Evolutionary conservation across 2,329 filamentous ascomycete genomes (phyloP).

Genomic region (Microcyclosporella mali): DNA sequence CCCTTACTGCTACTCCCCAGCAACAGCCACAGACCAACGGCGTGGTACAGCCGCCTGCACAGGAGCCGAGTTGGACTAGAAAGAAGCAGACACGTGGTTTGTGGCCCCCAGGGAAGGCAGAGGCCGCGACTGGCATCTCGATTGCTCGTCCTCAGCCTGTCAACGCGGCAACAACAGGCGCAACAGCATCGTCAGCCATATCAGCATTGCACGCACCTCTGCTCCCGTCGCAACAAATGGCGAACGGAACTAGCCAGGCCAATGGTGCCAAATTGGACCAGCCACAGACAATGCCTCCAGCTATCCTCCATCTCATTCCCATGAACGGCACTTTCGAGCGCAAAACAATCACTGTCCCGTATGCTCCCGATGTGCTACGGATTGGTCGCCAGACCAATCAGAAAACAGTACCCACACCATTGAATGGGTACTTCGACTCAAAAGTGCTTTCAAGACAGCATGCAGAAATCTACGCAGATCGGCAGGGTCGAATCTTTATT

Average conservation of each 20-base stretch:
- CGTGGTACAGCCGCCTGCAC: constrained; percentile 37
- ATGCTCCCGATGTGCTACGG: constrained; percentile 83
- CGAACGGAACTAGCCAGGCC: constrained; percentile 52
- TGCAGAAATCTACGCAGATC: constrained; percentile 88
- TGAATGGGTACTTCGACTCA: constrained; percentile 95
- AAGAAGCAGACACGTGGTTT: constrained; percentile 51
- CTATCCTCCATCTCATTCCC: constrained; percentile 78
- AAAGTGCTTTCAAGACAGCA: constrained; percentile 96
- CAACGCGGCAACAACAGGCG: constrained; percentile 51
- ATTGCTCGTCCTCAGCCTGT: constrained; percentile 58
- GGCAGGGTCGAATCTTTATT: constrained; percentile 75
- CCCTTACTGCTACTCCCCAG: constrained; percentile 52
- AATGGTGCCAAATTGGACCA: constrained; percentile 50
- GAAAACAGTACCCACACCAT: constrained; percentile 83
- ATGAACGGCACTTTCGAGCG: constrained; percentile 95
- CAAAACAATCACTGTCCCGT: constrained; percentile 92
- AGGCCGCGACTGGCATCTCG: constrained; percentile 57
- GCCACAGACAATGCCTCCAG: constrained; percentile 53
- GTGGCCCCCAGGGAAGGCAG: constrained; percentile 61
- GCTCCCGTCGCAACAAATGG: constrained; percentile 62
- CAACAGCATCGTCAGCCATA: constrained; percentile 56
- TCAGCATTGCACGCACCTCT: constrained; percentile 58
- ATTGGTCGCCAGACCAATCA: constrained; percentile 97
- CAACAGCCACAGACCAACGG: constrained; percentile 47
- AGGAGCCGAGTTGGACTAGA: constrained; percentile 37